Evolutionary conservation across 225 moss, liverwort and hornwort species (phyloP), one percentile per base, ranked within the genome.

Genomic region (Thuidium tamariscinum): DNA sequence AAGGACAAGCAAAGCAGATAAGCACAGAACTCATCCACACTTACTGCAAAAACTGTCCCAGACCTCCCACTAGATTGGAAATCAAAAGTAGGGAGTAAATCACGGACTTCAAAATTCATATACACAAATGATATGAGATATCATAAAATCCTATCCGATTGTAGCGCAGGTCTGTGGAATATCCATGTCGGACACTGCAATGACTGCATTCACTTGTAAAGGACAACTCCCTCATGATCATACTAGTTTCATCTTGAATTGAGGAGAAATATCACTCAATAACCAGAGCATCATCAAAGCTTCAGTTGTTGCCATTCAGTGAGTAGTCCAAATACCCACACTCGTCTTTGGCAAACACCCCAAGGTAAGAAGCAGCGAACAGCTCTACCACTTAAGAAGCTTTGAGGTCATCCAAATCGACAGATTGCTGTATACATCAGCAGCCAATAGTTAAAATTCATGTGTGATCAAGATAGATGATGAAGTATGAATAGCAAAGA

Each of bases 341-440:
- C 48, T 46, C n/a, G 37, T 66, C 57, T 51, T 51, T 49, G 61
- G 69, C 63, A 83, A n/a, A 54, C 79, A 54, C 79, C 77, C 48
- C 37, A 59, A 86, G 55, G 69, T 66, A 46, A 80, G 60, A 30
- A 89, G 73, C 85, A 87, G 82, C 72, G 48, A 60, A 59, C 30
- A 76, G 72, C 77, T 84, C 36, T 64, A 77, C 39, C 71, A 25
- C 86, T 93, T 86, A 94, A 41, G 94, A 94, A 60, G 90, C 94
- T 85, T 91, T 93, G 66, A 94, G 90, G 85, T 93, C 94, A 89
- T 94, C 94, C 92, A 94, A 84, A 48, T 88, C 84, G 68, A 94
- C 94, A 60, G 92, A 92, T 93, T 91, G 92, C 94, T 94, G 93
- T 79, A 91, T 10, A 77, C 67, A 90, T 68, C 36, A 84, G 80